A percentile compares a stretch with the other conserved stretches of the same genome.
Conservation (phyloP, 805 yeast species). For the Ogataea paraovalis region DNA sequence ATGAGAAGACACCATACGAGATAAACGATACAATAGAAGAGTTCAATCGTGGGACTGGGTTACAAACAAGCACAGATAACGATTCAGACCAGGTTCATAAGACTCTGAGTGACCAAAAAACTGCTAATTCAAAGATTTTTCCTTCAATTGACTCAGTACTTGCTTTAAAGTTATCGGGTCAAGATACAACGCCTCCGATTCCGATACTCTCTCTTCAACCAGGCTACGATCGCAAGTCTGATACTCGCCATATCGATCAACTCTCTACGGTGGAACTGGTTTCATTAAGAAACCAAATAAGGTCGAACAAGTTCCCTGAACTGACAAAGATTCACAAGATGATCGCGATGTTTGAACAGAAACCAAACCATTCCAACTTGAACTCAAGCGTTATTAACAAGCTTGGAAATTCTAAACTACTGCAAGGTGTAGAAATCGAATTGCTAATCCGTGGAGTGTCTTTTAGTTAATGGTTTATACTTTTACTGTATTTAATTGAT, state of each 20-base stretch:
- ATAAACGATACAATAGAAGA: not conserved
- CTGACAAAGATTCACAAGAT: slow-evolving; percentile 16
- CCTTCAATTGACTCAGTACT: not conserved
- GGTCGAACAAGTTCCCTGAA: slow-evolving; percentile 12
- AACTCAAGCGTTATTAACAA: slow-evolving; percentile 8
- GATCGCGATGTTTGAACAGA: slow-evolving; percentile 18
- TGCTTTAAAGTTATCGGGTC: not conserved
- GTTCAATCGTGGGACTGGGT: no score
- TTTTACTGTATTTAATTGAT: no score
- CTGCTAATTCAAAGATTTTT: not conserved
- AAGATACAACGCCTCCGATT: not conserved
- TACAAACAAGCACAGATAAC: no score
- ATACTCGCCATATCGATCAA: slow-evolving; percentile 9
- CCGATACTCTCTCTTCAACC: slow-evolving; percentile 12
- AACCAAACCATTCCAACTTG: slow-evolving; percentile 1
- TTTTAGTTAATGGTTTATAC: not conserved
- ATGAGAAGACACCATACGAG: not conserved
- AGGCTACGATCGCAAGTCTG: slow-evolving; percentile 10
- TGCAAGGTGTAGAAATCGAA: slow-evolving; percentile 16
- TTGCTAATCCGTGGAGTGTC: slow-evolving; percentile 9
- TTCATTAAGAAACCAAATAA: slow-evolving; percentile 17
- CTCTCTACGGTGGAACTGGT: slow-evolving; percentile 17
- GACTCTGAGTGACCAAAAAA: no score
- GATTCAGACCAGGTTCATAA: no score
- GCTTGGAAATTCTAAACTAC: slow-evolving; percentile 10